Evolutionary conservation across 768 basidiomycete genomes (phyloP), one percentile per base, ranked within the genome.

Genomic region (Multifurca ochricompacta): DNA sequence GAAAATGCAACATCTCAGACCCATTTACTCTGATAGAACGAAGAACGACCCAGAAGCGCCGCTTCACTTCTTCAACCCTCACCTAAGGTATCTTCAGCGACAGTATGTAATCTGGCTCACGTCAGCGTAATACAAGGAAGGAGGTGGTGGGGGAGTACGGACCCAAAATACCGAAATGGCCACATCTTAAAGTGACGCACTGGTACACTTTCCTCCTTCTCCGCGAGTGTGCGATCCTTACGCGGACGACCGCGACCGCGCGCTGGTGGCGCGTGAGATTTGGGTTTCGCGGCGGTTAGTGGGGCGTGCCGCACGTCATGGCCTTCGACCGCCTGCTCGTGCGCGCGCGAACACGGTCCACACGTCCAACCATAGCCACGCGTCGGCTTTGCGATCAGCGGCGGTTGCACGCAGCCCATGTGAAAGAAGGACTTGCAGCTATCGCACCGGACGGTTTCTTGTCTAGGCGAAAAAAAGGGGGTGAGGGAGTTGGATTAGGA

Each of bases 321-420:
- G 57, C 82, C 79, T 65, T 87, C 85, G 43, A 91, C 86, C 65
- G 88, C 82, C 63, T 91, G 87, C 62, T 91, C 92, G 65, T 94
- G 87, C 60, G 80, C 79, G 49, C 82, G 80, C 10, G 92, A 87
- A 68, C 94, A 98, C 1, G 92, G 91, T 0, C 90, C 89, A 64
- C 95, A 98, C 9, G 92, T 91, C 95, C 95, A 98, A 19, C 90
- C 91, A 70, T 97, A 98, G 41, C 95, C 95, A 59, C 91, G 82
- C 21, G 92, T 91, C 13, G 95, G 95, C 68, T 97, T 97, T 2
- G 87, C 86, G 16, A 78, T 73, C 7, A 98, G 73, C 3, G 95
- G 95, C 21, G 95, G 95, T 60, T 90, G 86, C 49, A 96, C 87
- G 66, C 95, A 98, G 53, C 76, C 69, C 87, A 97, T 95, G 69